A percentile compares a stretch with the other conserved stretches of the same genome.
Evolutionary conservation across 805 yeast genomes (phyloP).

Genomic region (Candida pseudoglaebosa): DNA sequence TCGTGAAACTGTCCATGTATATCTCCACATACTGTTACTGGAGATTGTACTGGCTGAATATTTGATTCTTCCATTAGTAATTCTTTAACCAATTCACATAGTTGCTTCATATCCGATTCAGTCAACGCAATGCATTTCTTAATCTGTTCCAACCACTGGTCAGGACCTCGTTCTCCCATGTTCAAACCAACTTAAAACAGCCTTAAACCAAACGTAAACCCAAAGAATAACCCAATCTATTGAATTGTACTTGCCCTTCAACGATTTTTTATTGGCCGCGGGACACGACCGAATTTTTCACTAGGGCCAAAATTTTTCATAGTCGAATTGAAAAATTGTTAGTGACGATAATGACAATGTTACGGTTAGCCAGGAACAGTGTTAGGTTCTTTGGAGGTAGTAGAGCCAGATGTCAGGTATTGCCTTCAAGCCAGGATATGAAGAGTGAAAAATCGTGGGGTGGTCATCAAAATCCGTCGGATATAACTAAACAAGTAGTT

Average conservation of each 20-base stretch:
- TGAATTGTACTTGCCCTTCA: too few relatives aligned
- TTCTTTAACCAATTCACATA: constrained; percentile 94
- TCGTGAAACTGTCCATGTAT: constrained; percentile 98
- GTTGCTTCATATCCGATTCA: constrained; percentile 92
- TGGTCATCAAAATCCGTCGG: constrained; percentile 8
- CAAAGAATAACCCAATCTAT: too few relatives aligned
- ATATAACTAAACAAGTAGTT: constrained; percentile 28
- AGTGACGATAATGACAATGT: too few relatives aligned
- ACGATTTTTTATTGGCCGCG: too few relatives aligned
- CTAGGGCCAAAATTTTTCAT: not conserved
- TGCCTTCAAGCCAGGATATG: constrained; percentile 32
- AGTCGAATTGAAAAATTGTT: too few relatives aligned
- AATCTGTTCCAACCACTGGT: constrained; percentile 92
- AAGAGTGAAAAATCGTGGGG: constrained; percentile 28
- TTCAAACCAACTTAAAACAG: constrained; percentile 4
- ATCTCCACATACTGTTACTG: constrained; percentile 96
- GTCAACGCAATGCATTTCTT: constrained; percentile 84
- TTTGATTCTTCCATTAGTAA: constrained; percentile 93
- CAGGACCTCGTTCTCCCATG: constrained; percentile 81
- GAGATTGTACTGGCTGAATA: constrained; percentile 88
- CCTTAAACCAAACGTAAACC: too few relatives aligned
- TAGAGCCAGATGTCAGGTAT: constrained; percentile 4
- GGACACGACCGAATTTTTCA: not conserved
- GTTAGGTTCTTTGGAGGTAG: not conserved
- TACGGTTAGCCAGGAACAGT: not conserved